Evolutionary conservation across 1,284 basidiomycete species (phyloP).

Genomic region (Xerocomus amazonicus): DNA sequence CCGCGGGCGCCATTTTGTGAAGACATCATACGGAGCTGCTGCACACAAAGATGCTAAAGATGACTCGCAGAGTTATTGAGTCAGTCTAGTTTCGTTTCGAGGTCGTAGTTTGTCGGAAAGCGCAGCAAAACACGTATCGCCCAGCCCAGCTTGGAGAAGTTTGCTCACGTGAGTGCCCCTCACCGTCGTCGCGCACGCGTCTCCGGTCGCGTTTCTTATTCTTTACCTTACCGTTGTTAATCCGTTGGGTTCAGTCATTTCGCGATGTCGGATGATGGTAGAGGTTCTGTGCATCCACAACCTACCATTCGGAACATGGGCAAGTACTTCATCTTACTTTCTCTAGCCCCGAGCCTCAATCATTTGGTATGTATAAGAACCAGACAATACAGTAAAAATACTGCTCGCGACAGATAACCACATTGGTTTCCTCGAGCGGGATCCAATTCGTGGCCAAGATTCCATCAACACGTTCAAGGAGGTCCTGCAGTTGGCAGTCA

Average conservation of each 20-base stretch:
- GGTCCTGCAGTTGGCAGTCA: constrained; percentile 86
- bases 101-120: constrained; percentile 1
- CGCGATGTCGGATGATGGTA: constrained; percentile 26
- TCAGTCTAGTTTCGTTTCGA: background rate
- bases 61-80: background rate
- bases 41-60: background rate
- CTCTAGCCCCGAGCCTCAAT: constrained; percentile 1
- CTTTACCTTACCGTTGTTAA: too few relatives aligned
- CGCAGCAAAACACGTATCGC: background rate
- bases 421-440: constrained; percentile 92
- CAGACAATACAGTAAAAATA: constrained; percentile 75
- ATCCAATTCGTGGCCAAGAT: constrained; percentile 92
- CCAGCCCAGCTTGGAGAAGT: background rate
- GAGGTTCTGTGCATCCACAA: constrained; percentile 27
- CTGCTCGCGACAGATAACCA: constrained; percentile 94
- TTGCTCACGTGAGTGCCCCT: constrained; percentile 12
- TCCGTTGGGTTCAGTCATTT: too few relatives aligned
- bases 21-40: constrained; percentile 18
- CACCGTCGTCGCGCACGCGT: constrained; percentile 3
- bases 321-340: constrained; percentile 24
- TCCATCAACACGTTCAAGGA: constrained; percentile 95
- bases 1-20: constrained; percentile 27
- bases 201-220: constrained; percentile 1
- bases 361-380: constrained; percentile 35
- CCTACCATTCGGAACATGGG: constrained; percentile 38